These are phyloP conservation scores for Cyphellophora attinorum DNA, from an alignment of 2,329 filamentous ascomycete genomes.

Conservation along the genomic window DNA sequence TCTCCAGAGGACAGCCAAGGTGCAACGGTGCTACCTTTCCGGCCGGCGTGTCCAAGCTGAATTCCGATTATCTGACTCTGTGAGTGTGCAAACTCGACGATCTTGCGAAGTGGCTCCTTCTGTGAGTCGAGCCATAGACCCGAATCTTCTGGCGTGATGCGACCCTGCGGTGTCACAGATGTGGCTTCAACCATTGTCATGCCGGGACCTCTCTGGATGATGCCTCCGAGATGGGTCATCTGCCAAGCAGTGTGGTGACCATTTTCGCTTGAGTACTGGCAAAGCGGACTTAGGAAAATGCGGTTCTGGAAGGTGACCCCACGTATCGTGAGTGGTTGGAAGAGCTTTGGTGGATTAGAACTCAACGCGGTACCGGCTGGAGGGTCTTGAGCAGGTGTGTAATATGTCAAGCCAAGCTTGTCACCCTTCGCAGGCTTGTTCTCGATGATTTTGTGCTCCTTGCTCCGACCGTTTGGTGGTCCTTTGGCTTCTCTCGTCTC, in stretches of 20 bases:
- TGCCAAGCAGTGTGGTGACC: constrained; percentile 75
- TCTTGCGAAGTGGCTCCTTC: constrained; percentile 40
- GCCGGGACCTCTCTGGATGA: constrained; percentile 64
- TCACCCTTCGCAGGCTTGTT: constrained; percentile 28
- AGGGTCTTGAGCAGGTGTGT: constrained; percentile 38
- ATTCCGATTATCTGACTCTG: constrained; percentile 65
- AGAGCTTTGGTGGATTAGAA: constrained; percentile 41
- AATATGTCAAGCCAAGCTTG: constrained; percentile 43
- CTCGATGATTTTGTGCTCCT: constrained; percentile 24
- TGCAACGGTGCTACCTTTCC: constrained; percentile 53
- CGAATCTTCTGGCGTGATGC: constrained; percentile 70
- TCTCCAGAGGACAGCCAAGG: constrained; percentile 53
- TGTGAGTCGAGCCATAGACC: constrained; percentile 82
- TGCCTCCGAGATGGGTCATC: constrained; percentile 70
- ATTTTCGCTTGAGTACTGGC: constrained; percentile 58
- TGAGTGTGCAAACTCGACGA: constrained; percentile 23
- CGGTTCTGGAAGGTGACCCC: constrained; percentile 56
- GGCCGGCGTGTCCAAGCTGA: constrained; percentile 68
- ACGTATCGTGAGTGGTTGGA: constrained; percentile 31
- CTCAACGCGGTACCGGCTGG: constrained; percentile 34
- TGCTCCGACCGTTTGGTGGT: too few relatives aligned
- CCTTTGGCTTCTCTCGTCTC: not conserved
- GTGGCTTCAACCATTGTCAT: constrained; percentile 72
- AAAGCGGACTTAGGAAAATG: constrained; percentile 54
- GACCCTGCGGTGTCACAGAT: constrained; percentile 62